Percentiles rank a stretch among this genome's conserved stretches.
These are phyloP conservation scores for Allium sativum DNA, from an alignment of 106 monocot genomes.

Conservation along the genomic window DNA sequence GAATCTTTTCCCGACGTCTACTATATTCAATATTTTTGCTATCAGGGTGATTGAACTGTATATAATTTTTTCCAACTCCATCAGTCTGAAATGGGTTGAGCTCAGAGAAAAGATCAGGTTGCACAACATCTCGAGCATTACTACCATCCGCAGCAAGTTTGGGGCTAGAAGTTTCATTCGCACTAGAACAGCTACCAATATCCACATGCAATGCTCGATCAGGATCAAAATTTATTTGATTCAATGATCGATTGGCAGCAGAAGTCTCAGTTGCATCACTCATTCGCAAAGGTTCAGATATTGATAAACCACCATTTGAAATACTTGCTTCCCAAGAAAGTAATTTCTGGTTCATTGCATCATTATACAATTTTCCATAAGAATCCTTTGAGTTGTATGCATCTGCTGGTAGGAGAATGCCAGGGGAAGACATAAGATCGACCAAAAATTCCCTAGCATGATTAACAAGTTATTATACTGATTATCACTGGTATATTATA, in stretches of 20 bases:
- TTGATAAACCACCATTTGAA: constrained; percentile 12
- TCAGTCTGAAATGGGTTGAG: constrained; percentile 66
- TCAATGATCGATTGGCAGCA: constrained; percentile 10
- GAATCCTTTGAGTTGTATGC: constrained; percentile 53
- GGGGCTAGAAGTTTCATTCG: constrained; percentile 14
- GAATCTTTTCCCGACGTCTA: constrained; percentile 52
- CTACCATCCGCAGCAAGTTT: constrained; percentile 9
- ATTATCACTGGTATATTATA: not conserved
- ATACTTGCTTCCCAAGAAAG: constrained; percentile 14
- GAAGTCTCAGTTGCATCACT: constrained; percentile 11
- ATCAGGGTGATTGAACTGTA: constrained; percentile 25
- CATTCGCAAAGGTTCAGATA: constrained; percentile 7
- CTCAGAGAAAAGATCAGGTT: constrained; percentile 70
- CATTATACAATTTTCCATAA: constrained; percentile 26
- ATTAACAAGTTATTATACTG: too few species aligned
- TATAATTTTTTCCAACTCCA: constrained; percentile 31
- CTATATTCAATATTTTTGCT: constrained; percentile 42
- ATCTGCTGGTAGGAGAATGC: constrained; percentile 89
- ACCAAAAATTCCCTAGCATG: constrained; percentile 79
- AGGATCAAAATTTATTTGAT: constrained; percentile 25
- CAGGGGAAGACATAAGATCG: constrained; percentile 96
- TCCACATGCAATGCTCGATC: constrained; percentile 19
- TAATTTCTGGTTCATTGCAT: constrained; percentile 15
- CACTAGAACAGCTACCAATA: constrained; percentile 34
- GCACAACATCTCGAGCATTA: constrained; percentile 25